Conservation (phyloP, 2,329 filamentous ascomycete species). For the Cordyceps farinosa region DNA sequence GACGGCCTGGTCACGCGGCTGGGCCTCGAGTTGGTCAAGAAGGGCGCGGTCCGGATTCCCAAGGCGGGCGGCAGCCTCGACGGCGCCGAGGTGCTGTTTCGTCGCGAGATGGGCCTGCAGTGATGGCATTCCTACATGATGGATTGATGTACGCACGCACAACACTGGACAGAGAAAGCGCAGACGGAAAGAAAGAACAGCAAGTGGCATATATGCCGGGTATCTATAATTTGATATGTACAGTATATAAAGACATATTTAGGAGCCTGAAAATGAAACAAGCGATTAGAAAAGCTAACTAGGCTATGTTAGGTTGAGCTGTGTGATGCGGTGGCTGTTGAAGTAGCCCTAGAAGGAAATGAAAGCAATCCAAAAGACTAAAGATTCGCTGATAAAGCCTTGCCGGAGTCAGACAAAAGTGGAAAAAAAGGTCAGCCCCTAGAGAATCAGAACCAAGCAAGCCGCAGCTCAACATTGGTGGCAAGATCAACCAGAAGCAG, state of each 20-base stretch:
- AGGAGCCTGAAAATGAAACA: neutral
- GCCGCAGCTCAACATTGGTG: too few relatives aligned
- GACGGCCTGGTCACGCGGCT: slow-evolving; percentile 56
- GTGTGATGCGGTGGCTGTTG: slow-evolving; percentile 5
- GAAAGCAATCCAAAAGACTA: neutral
- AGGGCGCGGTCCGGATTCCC: slow-evolving; percentile 45
- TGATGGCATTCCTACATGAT: neutral
- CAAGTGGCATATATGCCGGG: neutral
- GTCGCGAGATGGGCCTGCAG: neutral
- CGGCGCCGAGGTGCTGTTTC: slow-evolving; percentile 26
- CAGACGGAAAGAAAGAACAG: neutral
- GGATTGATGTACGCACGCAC: neutral
- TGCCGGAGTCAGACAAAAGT: neutral
- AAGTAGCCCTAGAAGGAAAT: neutral
- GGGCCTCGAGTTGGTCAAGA: slow-evolving; percentile 47
- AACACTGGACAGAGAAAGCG: neutral
- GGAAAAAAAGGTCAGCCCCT: neutral
- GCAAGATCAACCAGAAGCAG: neutral
- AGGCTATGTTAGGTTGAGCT: slow-evolving; percentile 5
- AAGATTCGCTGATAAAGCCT: neutral
- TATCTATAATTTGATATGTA: neutral
- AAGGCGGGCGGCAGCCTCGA: slow-evolving; percentile 36
- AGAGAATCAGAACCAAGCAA: neutral
- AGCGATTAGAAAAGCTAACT: neutral
- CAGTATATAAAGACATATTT: neutral